Evolutionary conservation across 306 rosid species (phyloP).

Genomic region (Parietaria judaica): DNA sequence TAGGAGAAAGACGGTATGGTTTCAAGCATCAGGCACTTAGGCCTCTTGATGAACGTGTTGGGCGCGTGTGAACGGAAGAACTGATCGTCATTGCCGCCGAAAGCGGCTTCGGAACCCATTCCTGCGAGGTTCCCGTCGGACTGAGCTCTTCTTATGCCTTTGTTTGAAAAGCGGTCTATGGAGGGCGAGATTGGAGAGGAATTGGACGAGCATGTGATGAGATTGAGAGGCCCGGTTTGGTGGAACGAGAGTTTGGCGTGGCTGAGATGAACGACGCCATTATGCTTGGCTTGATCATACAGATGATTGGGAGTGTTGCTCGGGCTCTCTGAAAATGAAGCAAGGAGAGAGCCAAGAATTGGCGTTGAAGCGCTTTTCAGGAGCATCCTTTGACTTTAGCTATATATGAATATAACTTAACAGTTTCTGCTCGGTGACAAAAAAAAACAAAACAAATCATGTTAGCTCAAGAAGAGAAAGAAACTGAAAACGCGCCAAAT

Average conservation of each 20-base stretch:
- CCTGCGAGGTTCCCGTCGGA: constrained; percentile 77
- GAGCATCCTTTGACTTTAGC: constrained; percentile 35
- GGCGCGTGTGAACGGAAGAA: constrained; percentile 14
- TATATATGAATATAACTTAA: neutral
- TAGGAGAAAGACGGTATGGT: constrained; percentile 53
- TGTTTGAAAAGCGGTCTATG: constrained; percentile 25
- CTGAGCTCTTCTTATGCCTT: constrained; percentile 63
- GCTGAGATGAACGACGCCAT: constrained; percentile 23
- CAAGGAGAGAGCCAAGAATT: constrained; percentile 63
- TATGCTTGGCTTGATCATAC: constrained; percentile 29
- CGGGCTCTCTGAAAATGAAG: constrained; percentile 53
- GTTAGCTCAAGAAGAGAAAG: too few relatives aligned
- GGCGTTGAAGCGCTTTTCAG: constrained; percentile 91
- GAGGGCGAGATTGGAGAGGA: constrained; percentile 81
- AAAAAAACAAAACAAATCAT: too few relatives aligned
- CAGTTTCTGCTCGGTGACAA: neutral
- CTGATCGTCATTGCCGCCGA: constrained; percentile 29
- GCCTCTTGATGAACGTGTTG: constrained; percentile 20
- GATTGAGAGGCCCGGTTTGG: constrained; percentile 29
- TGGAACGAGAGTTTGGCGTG: constrained; percentile 29
- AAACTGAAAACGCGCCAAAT: too few relatives aligned
- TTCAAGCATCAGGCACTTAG: constrained; percentile 29
- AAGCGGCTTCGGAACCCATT: constrained; percentile 30
- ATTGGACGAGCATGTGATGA: constrained; percentile 30
- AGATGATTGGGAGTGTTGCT: constrained; percentile 21